Evolutionary conservation across 139 green algal genomes (phyloP), one percentile per base, ranked within the genome.

Genomic region (Zygnema circumcarinatum): DNA sequence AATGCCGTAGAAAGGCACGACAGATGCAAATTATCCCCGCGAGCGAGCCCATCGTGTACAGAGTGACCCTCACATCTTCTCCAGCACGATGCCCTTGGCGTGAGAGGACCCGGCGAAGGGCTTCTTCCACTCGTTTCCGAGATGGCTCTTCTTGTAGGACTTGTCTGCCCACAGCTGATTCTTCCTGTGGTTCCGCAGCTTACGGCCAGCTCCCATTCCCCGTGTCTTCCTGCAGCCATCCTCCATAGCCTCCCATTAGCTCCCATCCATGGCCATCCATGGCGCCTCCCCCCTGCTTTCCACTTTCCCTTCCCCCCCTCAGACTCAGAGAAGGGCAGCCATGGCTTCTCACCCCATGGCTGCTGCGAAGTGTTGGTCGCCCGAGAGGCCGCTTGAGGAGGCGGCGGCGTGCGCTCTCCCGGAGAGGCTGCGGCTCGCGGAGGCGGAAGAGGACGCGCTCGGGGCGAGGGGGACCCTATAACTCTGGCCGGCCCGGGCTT

Each of bases 71-170:
- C 7, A 91, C 87, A 99, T 99, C 94, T 99, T 99, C 94, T 99
- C 97, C 75, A 99, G 93, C 79, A 99, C 97, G 83, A 99, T 99
- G 86, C 97, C 97, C 96, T 99, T 99, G 88, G 97, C 94, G 93
- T 99, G 97, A 11, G 97, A 99, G 80, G 95, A 97, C 79, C 97
- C 97, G 68, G 95, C 96, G 82, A 99, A 99, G n/a, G 97, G 97
- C 96, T 99, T 99, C 94, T 98, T 98, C 95, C 95, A 99, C 95
- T 99, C 97, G 41, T 94, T 97, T 87, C 97, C 97, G 90, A 98
- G 89, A 85, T 99, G 94, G 82, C 90, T 94, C 94, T 98, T 99
- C 93, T 99, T 99, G 95, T 98, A 99, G 93, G 98, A 96, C 95
- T 99, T 99, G 93, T 99, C 97, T 25, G 97, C 96, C 95, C 96